Evolutionary conservation across 768 basidiomycete genomes (phyloP), one percentile per base, ranked within the genome.

Genomic region (Amanita exitialis): DNA sequence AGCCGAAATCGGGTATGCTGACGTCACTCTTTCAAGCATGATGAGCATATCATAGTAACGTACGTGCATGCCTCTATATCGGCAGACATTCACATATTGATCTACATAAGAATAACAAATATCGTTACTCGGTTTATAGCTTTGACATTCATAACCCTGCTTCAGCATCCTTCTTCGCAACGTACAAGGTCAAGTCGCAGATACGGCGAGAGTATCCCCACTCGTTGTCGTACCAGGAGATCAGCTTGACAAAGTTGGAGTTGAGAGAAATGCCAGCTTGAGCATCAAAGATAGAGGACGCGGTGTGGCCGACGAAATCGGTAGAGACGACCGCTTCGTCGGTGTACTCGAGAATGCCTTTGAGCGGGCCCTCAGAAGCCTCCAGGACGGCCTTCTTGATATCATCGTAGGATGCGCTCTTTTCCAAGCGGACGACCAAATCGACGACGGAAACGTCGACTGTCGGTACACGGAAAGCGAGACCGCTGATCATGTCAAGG

Each of bases 151-250:
- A 27, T 2, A 28, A n/a, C 16, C 21, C 30, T 35, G 54, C 51
- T 34, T 64, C 63, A 12, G 66, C 67, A 53, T 90, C 87, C 63
- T 51, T 76, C 72, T 78, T 74, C 55, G 90, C 88, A 53, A 83
- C 82, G 68, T 67, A 86, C 53, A 80, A 74, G 62, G 96, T 69
- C 44, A 95, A 76, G 64, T 95, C 94, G 66, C 83, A 83, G 37
- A 94, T 90, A 60, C 92, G 83, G 64, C 71, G 79, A 38, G 90
- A 92, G 78, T 94, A 96, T 6, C 90, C 83, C 83, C 82, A 90
- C 69, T 90, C 86, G 64, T 90, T 90, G 71, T 90, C 86, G 74
- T 88, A 93, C 91, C 93, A 95, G n/a, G 86, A 65, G 64, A 96
- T 81, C 58, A 95, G 77, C 79, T 97, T 96, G 75, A 93, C 85